Evolutionary conservation across 83 land plant species (phyloP), one percentile per base, ranked within the genome.

Genomic region (Thuja plicata): DNA sequence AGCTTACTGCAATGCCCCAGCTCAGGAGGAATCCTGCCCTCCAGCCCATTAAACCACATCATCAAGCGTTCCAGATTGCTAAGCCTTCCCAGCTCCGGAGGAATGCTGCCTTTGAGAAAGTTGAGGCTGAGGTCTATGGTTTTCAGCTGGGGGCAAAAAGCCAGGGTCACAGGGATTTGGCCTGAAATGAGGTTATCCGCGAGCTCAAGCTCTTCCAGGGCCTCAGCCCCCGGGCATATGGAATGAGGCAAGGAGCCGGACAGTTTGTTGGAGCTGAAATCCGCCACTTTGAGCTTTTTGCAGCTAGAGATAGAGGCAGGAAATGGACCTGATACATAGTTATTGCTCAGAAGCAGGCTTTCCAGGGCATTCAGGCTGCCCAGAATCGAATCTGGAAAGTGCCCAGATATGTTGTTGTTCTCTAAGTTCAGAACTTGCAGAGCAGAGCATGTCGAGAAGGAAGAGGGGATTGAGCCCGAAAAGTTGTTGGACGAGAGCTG

Each of bases 71-170:
- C 98, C 46, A 96, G 93, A 52, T 92, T 91, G 70, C 82, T 45
- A 19, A 95, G 95, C 88, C 5, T 54, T 40, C 97, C 96, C 13
- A 96, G 70, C 60, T 95, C 95, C 2, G 87, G 79, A 30, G 97
- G 98, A 84, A 96, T 94, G 21, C 91, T 79, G 2, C 98, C 97
- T 19, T 81, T 88, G 32, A 96, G 91, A 83, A 88, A 91, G 84
- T 96, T 96, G 46, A 95, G 80, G 89, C 98, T 96, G n/a, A 96
- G 90, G 88, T 96, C 98, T 38, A 96, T 91, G n/a, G 87, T 90
- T 71, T 85, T 90, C 66, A 96, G 90, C 87, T 88, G 54, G 37
- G 91, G 46, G 88, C 97, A 96, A 62, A 86, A 66, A 5, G 91
- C 88, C 15, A 96, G 30, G 38, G 91, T 62, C 27, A 86, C 55